Evolutionary conservation across 2,329 filamentous ascomycete species (phyloP).

Genomic region (Aspergillus sp.): DNA sequence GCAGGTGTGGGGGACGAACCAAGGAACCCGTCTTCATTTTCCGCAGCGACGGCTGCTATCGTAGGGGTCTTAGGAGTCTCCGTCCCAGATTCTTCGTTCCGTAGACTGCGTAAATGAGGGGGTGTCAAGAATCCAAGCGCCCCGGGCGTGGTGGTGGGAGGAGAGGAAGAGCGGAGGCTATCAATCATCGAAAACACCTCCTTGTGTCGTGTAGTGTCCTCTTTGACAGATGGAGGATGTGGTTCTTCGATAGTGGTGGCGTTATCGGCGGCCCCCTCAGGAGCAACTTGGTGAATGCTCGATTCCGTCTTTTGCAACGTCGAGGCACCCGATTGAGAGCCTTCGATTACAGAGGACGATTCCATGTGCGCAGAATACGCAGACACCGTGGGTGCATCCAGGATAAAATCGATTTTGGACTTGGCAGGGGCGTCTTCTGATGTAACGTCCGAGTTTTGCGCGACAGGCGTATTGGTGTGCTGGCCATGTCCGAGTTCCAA

Average conservation of each 20-base stretch:
- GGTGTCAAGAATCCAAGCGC: constrained; percentile 30
- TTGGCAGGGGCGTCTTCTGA: constrained; percentile 12
- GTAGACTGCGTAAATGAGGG: constrained; percentile 27
- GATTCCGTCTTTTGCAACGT: constrained; percentile 32
- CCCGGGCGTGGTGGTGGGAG: constrained; percentile 27
- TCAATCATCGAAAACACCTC: constrained; percentile 68
- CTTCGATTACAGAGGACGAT: constrained; percentile 30
- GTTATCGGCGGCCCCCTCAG: constrained; percentile 60
- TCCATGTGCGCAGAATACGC: constrained; percentile 18
- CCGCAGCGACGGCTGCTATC: constrained; percentile 35
- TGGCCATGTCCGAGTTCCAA: not conserved
- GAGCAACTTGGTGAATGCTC: constrained; percentile 41
- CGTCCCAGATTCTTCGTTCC: constrained; percentile 22
- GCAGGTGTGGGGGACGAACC: constrained; percentile 55
- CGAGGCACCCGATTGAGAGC: constrained; percentile 16
- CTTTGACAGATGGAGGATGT: constrained; percentile 48
- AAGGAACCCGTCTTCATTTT: constrained; percentile 47
- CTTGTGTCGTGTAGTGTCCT: constrained; percentile 69
- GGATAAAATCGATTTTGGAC: constrained; percentile 17
- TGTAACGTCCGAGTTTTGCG: not conserved
- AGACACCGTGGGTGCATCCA: constrained; percentile 15
- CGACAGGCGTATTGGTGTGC: not conserved
- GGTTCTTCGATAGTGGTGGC: constrained; percentile 70
- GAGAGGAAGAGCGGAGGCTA: constrained; percentile 57
- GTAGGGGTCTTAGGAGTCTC: constrained; percentile 44